Evolutionary conservation across 192 early-diverging fungal species (phyloP).

Genomic region (Backusella macrospora): DNA sequence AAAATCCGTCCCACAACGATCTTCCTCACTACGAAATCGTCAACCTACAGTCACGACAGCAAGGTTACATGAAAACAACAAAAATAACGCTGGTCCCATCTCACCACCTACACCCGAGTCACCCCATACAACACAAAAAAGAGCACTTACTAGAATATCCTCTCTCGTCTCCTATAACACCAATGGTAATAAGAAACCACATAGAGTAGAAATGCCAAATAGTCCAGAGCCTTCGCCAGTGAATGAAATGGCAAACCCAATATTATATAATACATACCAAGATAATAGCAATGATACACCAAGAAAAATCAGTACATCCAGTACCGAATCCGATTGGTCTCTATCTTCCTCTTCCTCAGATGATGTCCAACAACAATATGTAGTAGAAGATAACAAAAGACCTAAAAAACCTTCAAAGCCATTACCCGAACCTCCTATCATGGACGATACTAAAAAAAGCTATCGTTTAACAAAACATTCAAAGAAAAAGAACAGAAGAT

Average conservation of each 20-base stretch:
- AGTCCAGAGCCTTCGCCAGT: slow-evolving; percentile 5
- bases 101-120: not conserved
- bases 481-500: slow-evolving; percentile 20
- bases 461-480: slow-evolving; percentile 12
- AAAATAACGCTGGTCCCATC: too few relatives aligned
- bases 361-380: not conserved
- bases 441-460: not conserved
- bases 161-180: not conserved
- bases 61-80: not conserved
- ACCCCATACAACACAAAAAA: not conserved
- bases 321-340: not conserved
- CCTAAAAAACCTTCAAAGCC: slow-evolving; percentile 4
- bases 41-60: not conserved
- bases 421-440: slow-evolving; percentile 12
- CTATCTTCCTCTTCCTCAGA: slow-evolving; percentile 10
- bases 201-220: slow-evolving; percentile 11
- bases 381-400: too few relatives aligned
- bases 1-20: slow-evolving; percentile 16
- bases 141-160: not conserved
- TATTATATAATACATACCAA: not conserved
- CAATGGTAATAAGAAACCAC: not conserved
- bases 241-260: not conserved
- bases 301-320: slow-evolving; percentile 17
- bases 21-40: slow-evolving; percentile 21
- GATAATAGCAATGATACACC: not conserved